phyloP scores from a whole-genome alignment of 306 rosid species.

The Medicago arabica region DNA sequence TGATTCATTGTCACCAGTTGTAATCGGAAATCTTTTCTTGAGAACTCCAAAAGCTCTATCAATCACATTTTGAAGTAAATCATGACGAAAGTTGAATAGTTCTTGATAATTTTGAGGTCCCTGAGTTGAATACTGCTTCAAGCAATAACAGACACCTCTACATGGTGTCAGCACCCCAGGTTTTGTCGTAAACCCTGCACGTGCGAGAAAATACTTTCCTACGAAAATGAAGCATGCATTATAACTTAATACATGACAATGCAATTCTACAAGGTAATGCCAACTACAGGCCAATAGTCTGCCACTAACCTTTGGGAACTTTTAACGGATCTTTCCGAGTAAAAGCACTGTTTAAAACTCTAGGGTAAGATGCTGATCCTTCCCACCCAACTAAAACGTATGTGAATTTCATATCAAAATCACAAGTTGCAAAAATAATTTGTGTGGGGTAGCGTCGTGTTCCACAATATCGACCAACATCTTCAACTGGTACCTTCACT shows the following conservation, averaged over 20 bases:
- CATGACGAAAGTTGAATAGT: background rate
- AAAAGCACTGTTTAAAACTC: background rate
- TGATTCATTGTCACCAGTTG: background rate
- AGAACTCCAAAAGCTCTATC: slow-evolving; percentile 1
- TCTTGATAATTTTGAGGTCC: background rate
- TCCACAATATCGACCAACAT: background rate
- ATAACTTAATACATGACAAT: background rate
- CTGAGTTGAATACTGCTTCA: background rate
- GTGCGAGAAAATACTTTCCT: slow-evolving; percentile 11
- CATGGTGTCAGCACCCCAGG: background rate
- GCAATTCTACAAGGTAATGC: background rate
- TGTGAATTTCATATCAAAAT: slow-evolving; percentile 30
- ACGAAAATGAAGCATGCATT: background rate
- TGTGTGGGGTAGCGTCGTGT: background rate
- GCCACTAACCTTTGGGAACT: slow-evolving; percentile 1
- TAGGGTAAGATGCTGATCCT: background rate
- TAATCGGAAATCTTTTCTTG: slow-evolving; percentile 6
- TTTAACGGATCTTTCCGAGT: background rate
- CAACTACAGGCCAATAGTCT: background rate
- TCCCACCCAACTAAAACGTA: background rate
- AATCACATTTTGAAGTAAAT: slow-evolving; percentile 1
- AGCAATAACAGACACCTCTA: background rate
- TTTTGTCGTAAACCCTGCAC: background rate
- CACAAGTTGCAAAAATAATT: slow-evolving; percentile 20
- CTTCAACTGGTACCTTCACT: background rate